Evolutionary conservation across 768 basidiomycete species (phyloP).

Genomic region (Termitomyces sp.): DNA sequence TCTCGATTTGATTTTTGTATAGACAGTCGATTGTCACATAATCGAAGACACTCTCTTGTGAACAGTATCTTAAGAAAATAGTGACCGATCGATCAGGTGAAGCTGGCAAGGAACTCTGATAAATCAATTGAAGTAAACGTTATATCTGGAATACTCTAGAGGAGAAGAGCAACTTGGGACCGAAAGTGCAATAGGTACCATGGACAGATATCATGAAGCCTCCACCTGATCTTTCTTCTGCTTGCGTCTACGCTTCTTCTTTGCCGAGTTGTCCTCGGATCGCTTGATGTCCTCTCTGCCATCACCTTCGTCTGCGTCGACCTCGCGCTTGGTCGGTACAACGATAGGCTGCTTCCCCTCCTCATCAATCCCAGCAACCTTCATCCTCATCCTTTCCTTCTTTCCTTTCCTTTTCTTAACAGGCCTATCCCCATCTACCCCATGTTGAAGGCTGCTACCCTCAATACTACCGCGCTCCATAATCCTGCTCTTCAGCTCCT

Average conservation of each 20-base stretch:
- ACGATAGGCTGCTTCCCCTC: constrained; percentile 6
- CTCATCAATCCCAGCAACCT: constrained; percentile 21
- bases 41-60: not conserved
- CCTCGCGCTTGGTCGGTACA: constrained; percentile 11
- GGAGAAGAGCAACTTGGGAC: no score
- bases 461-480: constrained; percentile 29
- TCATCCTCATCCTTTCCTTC: constrained; percentile 59
- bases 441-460: constrained; percentile 15
- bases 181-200: not conserved
- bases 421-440: constrained; percentile 17
- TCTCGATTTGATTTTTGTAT: constrained; percentile 21
- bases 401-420: constrained; percentile 64
- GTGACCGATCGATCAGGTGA: no score
- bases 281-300: constrained; percentile 39
- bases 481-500: constrained; percentile 67
- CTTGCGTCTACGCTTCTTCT: constrained; percentile 28
- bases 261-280: constrained; percentile 9
- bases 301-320: constrained; percentile 28
- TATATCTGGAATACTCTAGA: no score
- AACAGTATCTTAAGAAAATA: no score
- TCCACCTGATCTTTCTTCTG: constrained; percentile 13
- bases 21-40: not conserved
- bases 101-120: not conserved
- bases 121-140: not conserved
- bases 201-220: not conserved